A percentile compares a stretch with the other conserved stretches of the same genome.
Evolutionary conservation across 352 stramenopile species (phyloP).

Genomic region (Pythium periplocum): DNA sequence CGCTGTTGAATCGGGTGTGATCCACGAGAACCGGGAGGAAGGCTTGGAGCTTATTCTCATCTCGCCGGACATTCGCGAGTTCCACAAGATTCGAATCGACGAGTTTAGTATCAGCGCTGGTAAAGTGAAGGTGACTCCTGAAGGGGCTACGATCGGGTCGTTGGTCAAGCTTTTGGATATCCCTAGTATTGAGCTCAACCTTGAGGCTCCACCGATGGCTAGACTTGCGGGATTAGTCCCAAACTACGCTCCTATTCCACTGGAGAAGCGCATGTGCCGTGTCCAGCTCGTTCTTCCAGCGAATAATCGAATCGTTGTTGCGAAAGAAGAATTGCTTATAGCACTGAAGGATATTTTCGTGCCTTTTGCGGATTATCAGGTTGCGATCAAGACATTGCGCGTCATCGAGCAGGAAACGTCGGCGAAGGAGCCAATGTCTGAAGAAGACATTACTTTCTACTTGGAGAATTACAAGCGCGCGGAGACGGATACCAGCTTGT

Average conservation of each 20-base stretch:
- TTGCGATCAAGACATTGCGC: slow-evolving; percentile 14
- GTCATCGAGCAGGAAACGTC: slow-evolving; percentile 13
- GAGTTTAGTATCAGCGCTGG: slow-evolving; percentile 10
- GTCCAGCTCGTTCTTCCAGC: slow-evolving; percentile 18
- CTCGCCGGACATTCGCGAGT: slow-evolving; percentile 18
- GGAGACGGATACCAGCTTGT: slow-evolving; percentile 21
- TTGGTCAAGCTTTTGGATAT: slow-evolving; percentile 13
- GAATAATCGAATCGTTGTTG: slow-evolving; percentile 17
- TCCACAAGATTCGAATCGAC: slow-evolving; percentile 19
- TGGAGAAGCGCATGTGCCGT: slow-evolving; percentile 20
- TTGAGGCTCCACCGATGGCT: slow-evolving; percentile 22
- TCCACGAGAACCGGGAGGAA: slow-evolving; percentile 20
- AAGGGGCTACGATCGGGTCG: slow-evolving; percentile 8
- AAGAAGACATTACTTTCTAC: slow-evolving; percentile 23
- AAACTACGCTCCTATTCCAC: slow-evolving; percentile 20
- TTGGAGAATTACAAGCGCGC: slow-evolving; percentile 21
- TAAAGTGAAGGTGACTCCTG: slow-evolving; percentile 10
- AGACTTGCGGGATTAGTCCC: slow-evolving; percentile 21
- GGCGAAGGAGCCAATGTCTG: slow-evolving; percentile 2
- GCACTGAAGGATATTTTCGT: slow-evolving; percentile 22
- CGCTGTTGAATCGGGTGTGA: slow-evolving; percentile 13
- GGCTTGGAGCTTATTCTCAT: slow-evolving; percentile 16
- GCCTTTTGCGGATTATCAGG: slow-evolving; percentile 23
- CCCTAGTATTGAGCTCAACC: slow-evolving; percentile 18
- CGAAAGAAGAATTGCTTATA: slow-evolving; percentile 13